Conservation (phyloP, 2,329 filamentous ascomycete genomes). For the Penicillium sp. region DNA sequence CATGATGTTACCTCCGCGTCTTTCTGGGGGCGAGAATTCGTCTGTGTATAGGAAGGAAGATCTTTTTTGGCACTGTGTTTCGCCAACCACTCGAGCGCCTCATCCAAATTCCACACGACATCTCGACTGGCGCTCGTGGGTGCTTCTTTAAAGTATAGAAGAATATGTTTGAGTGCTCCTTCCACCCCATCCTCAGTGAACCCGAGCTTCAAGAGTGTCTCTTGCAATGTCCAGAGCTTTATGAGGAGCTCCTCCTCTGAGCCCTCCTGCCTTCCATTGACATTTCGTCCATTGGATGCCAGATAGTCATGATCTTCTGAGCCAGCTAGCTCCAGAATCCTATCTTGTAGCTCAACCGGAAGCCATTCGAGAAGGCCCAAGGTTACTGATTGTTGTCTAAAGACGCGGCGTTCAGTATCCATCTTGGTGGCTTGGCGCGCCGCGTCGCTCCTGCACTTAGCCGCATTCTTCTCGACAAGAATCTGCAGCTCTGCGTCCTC, state of each 20-base stretch:
- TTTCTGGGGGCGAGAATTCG: slow-evolving; percentile 28
- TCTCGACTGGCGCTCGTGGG: slow-evolving; percentile 57
- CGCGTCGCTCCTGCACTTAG: slow-evolving; percentile 77
- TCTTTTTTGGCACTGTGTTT: slow-evolving; percentile 69
- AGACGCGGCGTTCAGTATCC: slow-evolving; percentile 80
- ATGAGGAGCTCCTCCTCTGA: slow-evolving; percentile 76
- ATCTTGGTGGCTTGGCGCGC: slow-evolving; percentile 73
- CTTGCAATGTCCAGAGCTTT: slow-evolving; percentile 81
- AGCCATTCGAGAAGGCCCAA: slow-evolving; percentile 78
- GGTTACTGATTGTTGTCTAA: slow-evolving; percentile 75
- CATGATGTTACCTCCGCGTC: slow-evolving; percentile 36
- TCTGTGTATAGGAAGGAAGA: slow-evolving; percentile 68
- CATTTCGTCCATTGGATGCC: slow-evolving; percentile 25
- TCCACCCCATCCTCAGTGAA: slow-evolving; percentile 66
- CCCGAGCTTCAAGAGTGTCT: slow-evolving; percentile 67
- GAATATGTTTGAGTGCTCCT: slow-evolving; percentile 63
- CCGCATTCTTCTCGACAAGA: slow-evolving; percentile 78
- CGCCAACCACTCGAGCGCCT: slow-evolving; percentile 88
- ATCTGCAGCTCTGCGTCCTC: slow-evolving; percentile 88
- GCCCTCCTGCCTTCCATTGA: slow-evolving; percentile 40
- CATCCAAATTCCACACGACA: slow-evolving; percentile 79
- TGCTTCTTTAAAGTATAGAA: slow-evolving; percentile 67
- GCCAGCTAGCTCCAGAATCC: slow-evolving; percentile 66
- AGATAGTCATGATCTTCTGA: slow-evolving; percentile 42
- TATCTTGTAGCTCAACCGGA: slow-evolving; percentile 72